These are phyloP conservation scores for Fusarium sp. DNA, from an alignment of 2,329 filamentous ascomycete genomes.

Conservation along the genomic window DNA sequence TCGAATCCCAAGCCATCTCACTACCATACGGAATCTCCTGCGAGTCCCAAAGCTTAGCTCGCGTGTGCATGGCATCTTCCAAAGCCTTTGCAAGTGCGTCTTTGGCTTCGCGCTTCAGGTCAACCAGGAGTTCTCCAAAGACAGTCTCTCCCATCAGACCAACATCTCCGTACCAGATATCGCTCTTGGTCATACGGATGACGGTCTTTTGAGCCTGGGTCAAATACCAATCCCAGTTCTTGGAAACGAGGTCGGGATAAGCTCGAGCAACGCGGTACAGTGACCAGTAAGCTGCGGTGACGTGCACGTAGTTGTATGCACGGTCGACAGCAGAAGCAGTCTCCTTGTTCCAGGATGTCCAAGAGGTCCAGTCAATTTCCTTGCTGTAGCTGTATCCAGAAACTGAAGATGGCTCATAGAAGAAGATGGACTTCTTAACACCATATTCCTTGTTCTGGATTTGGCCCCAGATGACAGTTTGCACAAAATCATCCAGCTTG, in stretches of 20 bases:
- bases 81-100: slow-evolving; percentile 53
- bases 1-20: slow-evolving; percentile 73
- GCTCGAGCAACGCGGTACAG: slow-evolving; percentile 65
- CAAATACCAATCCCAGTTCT: slow-evolving; percentile 67
- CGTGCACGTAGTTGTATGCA: slow-evolving; percentile 71
- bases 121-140: slow-evolving; percentile 63
- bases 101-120: slow-evolving; percentile 61
- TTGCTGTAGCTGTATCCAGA: slow-evolving; percentile 58
- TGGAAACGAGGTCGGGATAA: slow-evolving; percentile 57
- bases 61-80: slow-evolving; percentile 59
- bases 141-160: slow-evolving; percentile 72
- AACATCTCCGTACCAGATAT: slow-evolving; percentile 57
- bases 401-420: slow-evolving; percentile 60
- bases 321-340: slow-evolving; percentile 60
- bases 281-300: slow-evolving; percentile 66
- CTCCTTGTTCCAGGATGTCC: slow-evolving; percentile 63
- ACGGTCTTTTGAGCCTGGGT: slow-evolving; percentile 65
- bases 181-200: slow-evolving; percentile 50
- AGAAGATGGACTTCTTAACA: slow-evolving; percentile 68
- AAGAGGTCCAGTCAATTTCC: slow-evolving; percentile 59
- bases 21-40: slow-evolving; percentile 67
- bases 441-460: slow-evolving; percentile 60
- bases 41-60: slow-evolving; percentile 62
- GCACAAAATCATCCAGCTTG: slow-evolving; percentile 66
- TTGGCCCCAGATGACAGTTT: slow-evolving; percentile 61